A percentile compares a stretch with the other conserved stretches of the same genome.
These are phyloP conservation scores for Collariella sp. DNA, from an alignment of 495 filamentous ascomycete species.

Conservation along the genomic window DNA sequence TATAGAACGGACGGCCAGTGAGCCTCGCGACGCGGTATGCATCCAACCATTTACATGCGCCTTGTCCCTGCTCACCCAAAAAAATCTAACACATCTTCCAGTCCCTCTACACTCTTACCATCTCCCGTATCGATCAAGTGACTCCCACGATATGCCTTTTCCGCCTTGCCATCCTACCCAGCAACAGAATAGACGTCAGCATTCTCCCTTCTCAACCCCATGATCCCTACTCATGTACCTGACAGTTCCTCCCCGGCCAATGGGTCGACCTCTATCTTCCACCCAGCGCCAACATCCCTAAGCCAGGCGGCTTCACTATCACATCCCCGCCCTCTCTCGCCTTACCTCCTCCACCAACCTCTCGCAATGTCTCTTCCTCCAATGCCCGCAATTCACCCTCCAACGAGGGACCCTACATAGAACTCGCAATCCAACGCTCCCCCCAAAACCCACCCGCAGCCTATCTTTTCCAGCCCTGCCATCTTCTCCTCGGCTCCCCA, in stretches of 20 bases:
- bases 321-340: constrained; percentile 57
- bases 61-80: not conserved
- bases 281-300: constrained; percentile 49
- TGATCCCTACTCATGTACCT: constrained; percentile 3
- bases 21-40: constrained; percentile 53
- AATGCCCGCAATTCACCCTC: constrained; percentile 41
- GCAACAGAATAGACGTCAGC: constrained; percentile 5
- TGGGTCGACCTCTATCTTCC: constrained; percentile 84
- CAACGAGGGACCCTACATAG: constrained; percentile 7
- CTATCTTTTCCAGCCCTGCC: constrained; percentile 51
- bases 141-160: constrained; percentile 34
- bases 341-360: constrained; percentile 33
- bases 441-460: constrained; percentile 45
- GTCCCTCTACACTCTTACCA: constrained; percentile 33
- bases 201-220: constrained; percentile 1
- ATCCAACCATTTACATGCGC: not conserved
- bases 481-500: constrained; percentile 48
- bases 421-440: constrained; percentile 26
- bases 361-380: not conserved
- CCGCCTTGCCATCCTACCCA: constrained; percentile 23
- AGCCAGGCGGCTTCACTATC: constrained; percentile 79
- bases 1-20: constrained; percentile 59
- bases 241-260: constrained; percentile 75
- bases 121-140: constrained; percentile 27
- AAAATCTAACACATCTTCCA: constrained; percentile 21